A percentile compares a stretch with the other conserved stretches of the same genome.
These are phyloP conservation scores for Ophiostoma novo-ulmi DNA, from an alignment of 2,329 filamentous ascomycete genomes.

Conservation along the genomic window DNA sequence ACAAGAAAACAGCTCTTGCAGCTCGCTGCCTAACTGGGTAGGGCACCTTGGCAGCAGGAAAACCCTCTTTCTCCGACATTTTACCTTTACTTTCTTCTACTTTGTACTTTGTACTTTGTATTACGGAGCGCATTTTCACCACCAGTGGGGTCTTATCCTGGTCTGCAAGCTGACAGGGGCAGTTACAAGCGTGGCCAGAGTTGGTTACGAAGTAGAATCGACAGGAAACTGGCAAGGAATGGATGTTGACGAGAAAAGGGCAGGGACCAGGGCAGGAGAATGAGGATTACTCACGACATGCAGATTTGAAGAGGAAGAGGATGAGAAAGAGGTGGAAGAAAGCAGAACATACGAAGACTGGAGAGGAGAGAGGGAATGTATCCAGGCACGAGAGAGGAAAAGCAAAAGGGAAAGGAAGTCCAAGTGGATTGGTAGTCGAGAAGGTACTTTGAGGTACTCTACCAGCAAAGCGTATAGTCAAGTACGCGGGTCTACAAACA, in stretches of 20 bases:
- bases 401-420: neutral
- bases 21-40: neutral
- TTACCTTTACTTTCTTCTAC: neutral
- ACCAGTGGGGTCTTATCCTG: constrained; percentile 11
- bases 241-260: neutral
- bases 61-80: neutral
- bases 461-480: neutral
- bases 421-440: neutral
- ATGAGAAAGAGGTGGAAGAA: neutral
- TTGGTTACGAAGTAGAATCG: neutral
- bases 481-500: neutral
- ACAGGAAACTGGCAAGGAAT: neutral
- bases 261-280: neutral
- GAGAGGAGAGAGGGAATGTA: neutral
- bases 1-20: constrained; percentile 1
- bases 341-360: neutral
- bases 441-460: neutral
- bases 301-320: neutral
- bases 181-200: too few species aligned
- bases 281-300: neutral
- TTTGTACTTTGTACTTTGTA: neutral
- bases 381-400: neutral
- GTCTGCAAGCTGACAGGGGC: too few species aligned
- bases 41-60: neutral
- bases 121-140: constrained; percentile 6